These are phyloP conservation scores for Flaveria trinervia DNA, from an alignment of 129 eudicot species.

Conservation along the genomic window DNA sequence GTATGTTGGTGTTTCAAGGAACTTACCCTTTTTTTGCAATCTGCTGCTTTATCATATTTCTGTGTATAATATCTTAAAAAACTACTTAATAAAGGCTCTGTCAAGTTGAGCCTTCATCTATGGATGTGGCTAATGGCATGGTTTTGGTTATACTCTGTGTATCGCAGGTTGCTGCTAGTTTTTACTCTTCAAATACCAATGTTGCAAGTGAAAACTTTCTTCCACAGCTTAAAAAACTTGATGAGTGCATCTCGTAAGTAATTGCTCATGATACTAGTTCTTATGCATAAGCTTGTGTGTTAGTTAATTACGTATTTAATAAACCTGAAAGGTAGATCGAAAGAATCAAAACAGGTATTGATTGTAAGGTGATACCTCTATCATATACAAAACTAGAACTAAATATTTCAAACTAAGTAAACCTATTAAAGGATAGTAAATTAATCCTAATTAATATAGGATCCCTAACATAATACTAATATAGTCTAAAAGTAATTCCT, in stretches of 20 bases:
- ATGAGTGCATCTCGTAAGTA: constrained; percentile 93
- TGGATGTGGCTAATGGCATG: constrained; percentile 4
- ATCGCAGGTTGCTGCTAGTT: constrained; percentile 88
- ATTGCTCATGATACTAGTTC: not conserved
- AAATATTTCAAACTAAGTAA: too few species aligned
- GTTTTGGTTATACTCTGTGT: constrained; percentile 4
- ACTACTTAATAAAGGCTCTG: not conserved
- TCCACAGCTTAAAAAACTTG: constrained; percentile 82
- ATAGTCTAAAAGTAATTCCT: too few species aligned
- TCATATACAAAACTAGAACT: not conserved
- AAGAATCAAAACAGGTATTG: not conserved
- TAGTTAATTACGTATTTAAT: not conserved
- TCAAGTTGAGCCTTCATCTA: constrained; percentile 14
- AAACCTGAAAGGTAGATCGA: not conserved
- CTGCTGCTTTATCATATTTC: constrained; percentile 10
- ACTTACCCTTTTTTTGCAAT: not conserved
- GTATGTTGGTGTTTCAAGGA: not conserved
- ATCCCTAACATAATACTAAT: too few species aligned
- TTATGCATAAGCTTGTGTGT: constrained; percentile 1
- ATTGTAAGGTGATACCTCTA: not conserved
- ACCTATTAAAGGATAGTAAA: too few species aligned
- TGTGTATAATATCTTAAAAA: constrained; percentile 8
- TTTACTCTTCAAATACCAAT: constrained; percentile 81
- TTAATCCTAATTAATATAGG: too few species aligned
- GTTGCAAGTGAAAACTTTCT: constrained; percentile 77